phyloP scores from a whole-genome alignment of 1,284 basidiomycete species.

The Exobasidium cylindrosporum region DNA sequence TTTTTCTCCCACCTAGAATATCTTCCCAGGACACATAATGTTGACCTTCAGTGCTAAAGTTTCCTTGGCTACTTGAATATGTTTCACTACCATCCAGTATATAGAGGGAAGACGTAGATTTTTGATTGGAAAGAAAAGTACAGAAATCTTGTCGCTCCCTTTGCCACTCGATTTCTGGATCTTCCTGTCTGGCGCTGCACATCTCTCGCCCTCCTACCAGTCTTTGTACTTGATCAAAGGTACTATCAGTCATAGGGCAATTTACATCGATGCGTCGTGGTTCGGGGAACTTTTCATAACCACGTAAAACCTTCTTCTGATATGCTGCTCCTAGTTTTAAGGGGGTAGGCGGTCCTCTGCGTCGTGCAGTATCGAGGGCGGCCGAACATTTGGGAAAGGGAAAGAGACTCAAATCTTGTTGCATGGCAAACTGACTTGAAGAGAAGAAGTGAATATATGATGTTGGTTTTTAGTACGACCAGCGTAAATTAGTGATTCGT shows the following conservation, averaged over 20 bases:
- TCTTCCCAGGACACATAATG: no score
- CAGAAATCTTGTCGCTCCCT: no score
- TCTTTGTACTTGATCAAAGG: no score
- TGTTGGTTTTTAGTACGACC: background rate
- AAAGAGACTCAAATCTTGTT: conserved; percentile 1
- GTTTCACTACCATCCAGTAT: background rate
- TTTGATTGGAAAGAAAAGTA: no score
- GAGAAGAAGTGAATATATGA: no score
- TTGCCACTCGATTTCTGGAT: no score
- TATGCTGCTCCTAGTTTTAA: conserved; percentile 8
- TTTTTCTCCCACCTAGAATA: conserved; percentile 3
- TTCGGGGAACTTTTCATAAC: background rate
- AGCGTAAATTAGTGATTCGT: background rate
- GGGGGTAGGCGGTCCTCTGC: conserved; percentile 4
- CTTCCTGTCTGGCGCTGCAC: no score
- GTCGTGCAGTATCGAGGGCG: background rate
- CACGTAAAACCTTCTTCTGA: conserved; percentile 6
- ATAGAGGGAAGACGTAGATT: no score
- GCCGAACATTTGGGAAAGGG: conserved; percentile 4
- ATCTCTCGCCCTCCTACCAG: no score
- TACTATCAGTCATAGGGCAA: background rate
- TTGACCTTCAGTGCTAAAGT: background rate
- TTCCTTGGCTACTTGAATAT: background rate
- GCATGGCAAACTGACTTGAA: no score
- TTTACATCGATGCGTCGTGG: background rate